phyloP scores from a whole-genome alignment of 106 monocot genomes.

The Allium cepa region DNA sequence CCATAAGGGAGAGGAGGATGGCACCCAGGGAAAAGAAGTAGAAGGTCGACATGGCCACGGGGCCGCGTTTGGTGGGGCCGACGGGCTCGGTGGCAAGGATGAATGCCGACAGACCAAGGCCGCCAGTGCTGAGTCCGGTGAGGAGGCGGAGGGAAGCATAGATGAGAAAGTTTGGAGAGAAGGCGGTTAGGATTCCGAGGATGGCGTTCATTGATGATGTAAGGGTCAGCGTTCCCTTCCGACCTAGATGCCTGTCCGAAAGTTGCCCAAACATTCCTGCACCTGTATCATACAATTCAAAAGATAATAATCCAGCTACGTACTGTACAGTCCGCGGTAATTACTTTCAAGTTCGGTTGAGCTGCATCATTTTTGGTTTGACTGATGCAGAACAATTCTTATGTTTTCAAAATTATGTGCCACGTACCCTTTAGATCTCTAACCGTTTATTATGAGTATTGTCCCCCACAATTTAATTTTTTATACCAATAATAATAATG shows the following conservation, averaged over 20 bases:
- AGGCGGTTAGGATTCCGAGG: conserved; percentile 71
- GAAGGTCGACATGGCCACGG: conserved; percentile 81
- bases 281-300: conserved; percentile 28
- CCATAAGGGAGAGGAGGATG: conserved; percentile 31
- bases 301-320: too few relatives aligned
- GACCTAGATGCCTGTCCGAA: conserved; percentile 66
- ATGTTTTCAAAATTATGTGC: too few relatives aligned
- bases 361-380: too few relatives aligned
- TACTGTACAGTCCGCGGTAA: too few relatives aligned
- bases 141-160: conserved; percentile 65
- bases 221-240: conserved; percentile 50
- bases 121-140: conserved; percentile 77
- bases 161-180: conserved; percentile 45
- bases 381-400: too few relatives aligned
- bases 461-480: too few relatives aligned
- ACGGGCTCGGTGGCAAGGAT: conserved; percentile 86
- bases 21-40: conserved; percentile 84
- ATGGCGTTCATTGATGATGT: conserved; percentile 28
- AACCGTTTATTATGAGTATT: too few relatives aligned
- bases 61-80: conserved; percentile 48
- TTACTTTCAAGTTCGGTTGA: too few relatives aligned
- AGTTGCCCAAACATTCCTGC: conserved; percentile 82
- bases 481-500: too few relatives aligned
- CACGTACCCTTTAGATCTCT: too few relatives aligned
- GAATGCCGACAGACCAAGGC: conserved; percentile 75